Evolutionary conservation across 2,329 filamentous ascomycete species (phyloP).

Genomic region (Phaeosphaeriaceae sp.): DNA sequence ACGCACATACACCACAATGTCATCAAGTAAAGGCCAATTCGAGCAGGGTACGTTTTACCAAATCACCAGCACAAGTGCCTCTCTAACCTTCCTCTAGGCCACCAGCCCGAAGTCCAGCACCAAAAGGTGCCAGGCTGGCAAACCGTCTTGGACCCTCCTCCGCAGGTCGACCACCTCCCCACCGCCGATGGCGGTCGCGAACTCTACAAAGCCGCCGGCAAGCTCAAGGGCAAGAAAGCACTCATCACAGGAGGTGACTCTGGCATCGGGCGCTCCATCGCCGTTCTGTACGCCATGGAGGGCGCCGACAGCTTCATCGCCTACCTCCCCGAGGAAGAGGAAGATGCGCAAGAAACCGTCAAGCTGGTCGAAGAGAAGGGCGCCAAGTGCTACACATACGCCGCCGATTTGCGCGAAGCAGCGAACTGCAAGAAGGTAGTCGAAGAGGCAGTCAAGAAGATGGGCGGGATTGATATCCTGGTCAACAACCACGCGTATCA

Average conservation of each 20-base stretch:
- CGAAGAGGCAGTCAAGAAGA: constrained; percentile 68
- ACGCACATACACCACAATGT: constrained; percentile 18
- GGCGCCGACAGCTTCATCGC: constrained; percentile 76
- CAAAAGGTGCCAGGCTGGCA: constrained; percentile 63
- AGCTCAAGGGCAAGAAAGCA: constrained; percentile 76
- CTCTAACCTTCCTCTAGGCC: constrained; percentile 42
- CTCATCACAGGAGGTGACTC: constrained; percentile 83
- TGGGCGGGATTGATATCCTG: constrained; percentile 76
- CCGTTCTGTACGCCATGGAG: constrained; percentile 81
- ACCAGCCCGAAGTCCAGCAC: constrained; percentile 58
- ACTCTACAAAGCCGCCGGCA: constrained; percentile 76
- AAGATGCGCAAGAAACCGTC: constrained; percentile 78
- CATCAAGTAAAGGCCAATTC: constrained; percentile 43
- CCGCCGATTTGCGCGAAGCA: constrained; percentile 69
- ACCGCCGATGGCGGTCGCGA: constrained; percentile 71
- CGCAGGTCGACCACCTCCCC: constrained; percentile 70
- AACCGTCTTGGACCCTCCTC: constrained; percentile 63
- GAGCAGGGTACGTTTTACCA: constrained; percentile 36
- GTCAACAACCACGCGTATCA: constrained; percentile 77
- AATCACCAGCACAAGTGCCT: background rate
- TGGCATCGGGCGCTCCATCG: constrained; percentile 78
- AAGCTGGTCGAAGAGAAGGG: constrained; percentile 72
- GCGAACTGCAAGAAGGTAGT: constrained; percentile 75
- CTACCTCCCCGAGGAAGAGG: constrained; percentile 77
- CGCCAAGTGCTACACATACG: constrained; percentile 67